Evolutionary conservation across 2,329 filamentous ascomycete genomes (phyloP).

Genomic region (Neoscytalidium dimidiatum): DNA sequence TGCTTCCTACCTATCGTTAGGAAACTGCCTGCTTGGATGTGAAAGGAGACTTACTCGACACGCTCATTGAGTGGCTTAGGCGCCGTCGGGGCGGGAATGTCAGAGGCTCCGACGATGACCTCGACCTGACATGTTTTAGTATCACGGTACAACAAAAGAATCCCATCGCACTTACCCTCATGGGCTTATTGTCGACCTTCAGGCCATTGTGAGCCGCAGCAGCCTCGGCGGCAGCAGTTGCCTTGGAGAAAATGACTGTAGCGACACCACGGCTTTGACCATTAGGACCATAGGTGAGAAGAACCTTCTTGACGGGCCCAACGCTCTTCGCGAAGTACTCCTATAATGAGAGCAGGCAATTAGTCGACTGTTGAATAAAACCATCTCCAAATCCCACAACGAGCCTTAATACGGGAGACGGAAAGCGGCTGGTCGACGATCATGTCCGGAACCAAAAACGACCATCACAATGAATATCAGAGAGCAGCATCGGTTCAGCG

Average conservation of each 20-base stretch:
- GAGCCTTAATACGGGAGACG: constrained; percentile 26
- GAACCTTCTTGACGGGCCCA: constrained; percentile 86
- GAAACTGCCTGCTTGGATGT: constrained; percentile 25
- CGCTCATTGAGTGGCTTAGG: constrained; percentile 82
- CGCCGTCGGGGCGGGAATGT: constrained; percentile 66
- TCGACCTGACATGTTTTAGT: constrained; percentile 65
- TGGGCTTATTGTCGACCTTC: constrained; percentile 83
- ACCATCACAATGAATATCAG: constrained; percentile 4
- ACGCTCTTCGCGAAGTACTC: constrained; percentile 92
- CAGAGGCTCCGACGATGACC: constrained; percentile 78
- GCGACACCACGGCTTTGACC: constrained; percentile 90
- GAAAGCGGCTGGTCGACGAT: constrained; percentile 24
- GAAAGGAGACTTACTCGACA: constrained; percentile 63
- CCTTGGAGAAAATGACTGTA: constrained; percentile 80
- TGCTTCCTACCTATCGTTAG: constrained; percentile 54
- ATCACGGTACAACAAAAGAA: background rate
- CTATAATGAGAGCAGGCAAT: constrained; percentile 69
- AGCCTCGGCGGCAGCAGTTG: constrained; percentile 81
- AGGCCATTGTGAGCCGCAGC: constrained; percentile 83
- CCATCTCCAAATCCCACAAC: constrained; percentile 3
- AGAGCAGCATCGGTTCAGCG: constrained; percentile 52
- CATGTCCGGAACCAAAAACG: constrained; percentile 19
- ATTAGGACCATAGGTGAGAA: constrained; percentile 89
- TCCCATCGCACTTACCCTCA: constrained; percentile 66
- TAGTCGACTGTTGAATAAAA: constrained; percentile 53